Evolutionary conservation across 306 rosid species (phyloP), one percentile per base, ranked within the genome.

Genomic region (Comarum palustre): DNA sequence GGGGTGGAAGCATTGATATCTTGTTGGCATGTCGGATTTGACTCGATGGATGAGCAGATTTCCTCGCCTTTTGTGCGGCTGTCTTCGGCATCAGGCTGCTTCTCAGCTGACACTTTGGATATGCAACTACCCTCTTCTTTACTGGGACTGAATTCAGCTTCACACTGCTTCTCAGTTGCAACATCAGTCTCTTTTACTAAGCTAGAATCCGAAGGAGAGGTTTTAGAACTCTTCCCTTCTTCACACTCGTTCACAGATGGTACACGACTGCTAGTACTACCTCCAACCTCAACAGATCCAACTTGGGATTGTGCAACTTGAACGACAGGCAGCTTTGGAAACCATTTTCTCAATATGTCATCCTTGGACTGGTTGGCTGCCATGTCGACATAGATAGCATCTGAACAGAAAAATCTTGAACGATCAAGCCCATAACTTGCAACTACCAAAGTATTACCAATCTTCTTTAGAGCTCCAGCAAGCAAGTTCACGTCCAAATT

Each of bases 371-470:
- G 74, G 45, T 43, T 66, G 51, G 12, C 47, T 11, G 2, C 80
- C 73, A 83, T 73, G 80, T 90, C 84, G 12, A 86, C 72, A 74
- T 31, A 43, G 29, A 85, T 46, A 3, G 85, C 88, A 80, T 84
- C 83, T 36, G 76, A 68, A 43, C 83, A 79, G 2, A 19, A 8
- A 22, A 50, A 31, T 42, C 75, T 51, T 3, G 78, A 7, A 55
- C 69, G 34, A 50, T 68, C 68, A 38, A 65, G 29, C 47, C 68
- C 52, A 32, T 80, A 74, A 45, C 74, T 66, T 27, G 77, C 90
- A 76, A 84, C 65, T 2, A 88, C 87, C 77, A 90, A 73, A 38
- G 89, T 82, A 79, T 90, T 84, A 57, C 52, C 82, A 50, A 84
- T 66, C 71, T 61, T 29, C 66, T 75, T 74, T 63, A 90, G 82